A percentile compares a stretch with the other conserved stretches of the same genome.
These are phyloP conservation scores for Rhinocladiella similis DNA, from an alignment of 2,329 filamentous ascomycete genomes.

Conservation along the genomic window DNA sequence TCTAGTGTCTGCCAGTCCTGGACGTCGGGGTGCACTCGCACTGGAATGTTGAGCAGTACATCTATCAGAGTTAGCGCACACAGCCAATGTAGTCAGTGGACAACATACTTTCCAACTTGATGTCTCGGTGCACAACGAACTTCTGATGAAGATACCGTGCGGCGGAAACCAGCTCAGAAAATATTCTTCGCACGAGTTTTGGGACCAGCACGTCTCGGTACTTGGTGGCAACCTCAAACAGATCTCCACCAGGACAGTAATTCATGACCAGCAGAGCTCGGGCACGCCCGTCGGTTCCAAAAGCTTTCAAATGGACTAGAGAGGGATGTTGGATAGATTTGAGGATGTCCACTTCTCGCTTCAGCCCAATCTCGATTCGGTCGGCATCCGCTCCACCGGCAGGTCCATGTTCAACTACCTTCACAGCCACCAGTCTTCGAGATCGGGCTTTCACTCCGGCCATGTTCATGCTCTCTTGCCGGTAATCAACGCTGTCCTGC, in stretches of 20 bases:
- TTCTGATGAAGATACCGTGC: slow-evolving; percentile 81
- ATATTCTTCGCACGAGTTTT: slow-evolving; percentile 75
- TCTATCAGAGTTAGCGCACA: slow-evolving; percentile 54
- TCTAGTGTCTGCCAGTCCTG: slow-evolving; percentile 74
- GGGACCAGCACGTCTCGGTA: slow-evolving; percentile 68
- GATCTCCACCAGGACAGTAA: slow-evolving; percentile 90
- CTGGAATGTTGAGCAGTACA: slow-evolving; percentile 82
- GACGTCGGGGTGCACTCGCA: slow-evolving; percentile 64
- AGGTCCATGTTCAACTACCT: slow-evolving; percentile 92
- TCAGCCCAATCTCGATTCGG: slow-evolving; percentile 87
- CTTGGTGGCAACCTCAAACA: slow-evolving; percentile 86
- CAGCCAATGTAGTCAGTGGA: neutral
- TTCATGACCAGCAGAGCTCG: slow-evolving; percentile 83
- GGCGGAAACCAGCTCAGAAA: slow-evolving; percentile 83
- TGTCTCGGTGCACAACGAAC: slow-evolving; percentile 91
- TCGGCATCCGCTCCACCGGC: slow-evolving; percentile 91
- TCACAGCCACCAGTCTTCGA: slow-evolving; percentile 88
- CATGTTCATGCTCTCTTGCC: slow-evolving; percentile 36
- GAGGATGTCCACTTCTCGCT: slow-evolving; percentile 93
- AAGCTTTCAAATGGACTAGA: slow-evolving; percentile 86
- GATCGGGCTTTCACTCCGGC: slow-evolving; percentile 53
- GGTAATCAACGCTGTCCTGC: slow-evolving; percentile 42
- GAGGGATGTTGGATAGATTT: slow-evolving; percentile 85
- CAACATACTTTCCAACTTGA: slow-evolving; percentile 90
- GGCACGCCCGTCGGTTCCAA: slow-evolving; percentile 76